Conservation (phyloP, 352 stramenopile genomes). For the Phytophthora constricta region DNA sequence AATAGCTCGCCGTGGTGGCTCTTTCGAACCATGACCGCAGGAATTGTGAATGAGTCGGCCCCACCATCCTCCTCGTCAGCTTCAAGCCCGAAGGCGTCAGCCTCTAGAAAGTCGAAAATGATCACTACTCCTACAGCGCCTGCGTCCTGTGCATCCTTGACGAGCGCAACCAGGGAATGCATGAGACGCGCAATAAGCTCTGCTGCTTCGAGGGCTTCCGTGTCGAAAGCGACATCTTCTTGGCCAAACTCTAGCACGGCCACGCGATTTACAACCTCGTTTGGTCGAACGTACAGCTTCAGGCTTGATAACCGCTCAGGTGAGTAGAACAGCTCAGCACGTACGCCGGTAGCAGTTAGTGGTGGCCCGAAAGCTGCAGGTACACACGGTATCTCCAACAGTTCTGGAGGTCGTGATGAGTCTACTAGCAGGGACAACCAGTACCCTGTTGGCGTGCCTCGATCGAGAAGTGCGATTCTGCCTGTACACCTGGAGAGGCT, state of each 20-base stretch:
- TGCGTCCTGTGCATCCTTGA: conserved; percentile 72
- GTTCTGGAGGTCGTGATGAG: conserved; percentile 25
- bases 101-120: conserved; percentile 76
- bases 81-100: conserved; percentile 70
- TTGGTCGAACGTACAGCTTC: conserved; percentile 67
- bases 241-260: conserved; percentile 78
- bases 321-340: conserved; percentile 65
- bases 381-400: conserved; percentile 68
- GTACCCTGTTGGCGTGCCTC: conserved; percentile 58
- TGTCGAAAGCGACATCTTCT: conserved; percentile 60
- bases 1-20: conserved; percentile 58
- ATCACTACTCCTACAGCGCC: conserved; percentile 62
- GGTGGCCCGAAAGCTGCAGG: conserved; percentile 59
- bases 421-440: conserved; percentile 57
- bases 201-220: conserved; percentile 57
- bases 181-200: conserved; percentile 74
- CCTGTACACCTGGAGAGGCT: conserved; percentile 49
- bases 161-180: conserved; percentile 69
- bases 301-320: conserved; percentile 68
- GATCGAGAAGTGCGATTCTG: conserved; percentile 63
- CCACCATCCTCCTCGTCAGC: conserved; percentile 44
- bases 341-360: conserved; percentile 42
- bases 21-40: conserved; percentile 74
- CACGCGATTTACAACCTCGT: conserved; percentile 68
- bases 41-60: conserved; percentile 54